Evolutionary conservation across 1,139 yeast genomes (phyloP).

Genomic region (Yamadazyma jaroonii): DNA sequence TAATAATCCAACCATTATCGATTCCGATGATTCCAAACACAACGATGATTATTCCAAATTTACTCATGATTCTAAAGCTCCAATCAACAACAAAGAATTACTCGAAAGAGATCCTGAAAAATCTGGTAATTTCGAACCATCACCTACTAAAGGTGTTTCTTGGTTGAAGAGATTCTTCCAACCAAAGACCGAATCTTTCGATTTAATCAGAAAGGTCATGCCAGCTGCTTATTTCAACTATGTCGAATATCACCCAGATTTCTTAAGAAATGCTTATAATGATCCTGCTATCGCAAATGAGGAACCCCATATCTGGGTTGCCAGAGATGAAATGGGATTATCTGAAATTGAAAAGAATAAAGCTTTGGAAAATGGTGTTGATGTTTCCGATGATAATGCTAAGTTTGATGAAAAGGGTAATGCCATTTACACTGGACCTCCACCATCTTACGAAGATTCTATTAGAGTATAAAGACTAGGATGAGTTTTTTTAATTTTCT

Average conservation of each 20-base stretch:
- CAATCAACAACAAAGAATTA: conserved; percentile 8
- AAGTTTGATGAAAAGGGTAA: conserved; percentile 54
- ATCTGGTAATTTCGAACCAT: conserved; percentile 8
- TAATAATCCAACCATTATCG: conserved; percentile 7
- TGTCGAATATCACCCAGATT: conserved; percentile 42
- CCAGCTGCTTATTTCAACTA: conserved; percentile 42
- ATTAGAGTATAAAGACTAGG: conserved; percentile 26
- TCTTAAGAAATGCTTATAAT: conserved; percentile 54
- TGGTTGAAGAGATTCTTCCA: conserved; percentile 39
- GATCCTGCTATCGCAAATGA: conserved; percentile 62
- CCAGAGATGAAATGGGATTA: conserved; percentile 67
- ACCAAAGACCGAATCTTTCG: conserved; percentile 41
- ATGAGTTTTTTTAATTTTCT: neutral
- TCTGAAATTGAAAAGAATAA: conserved; percentile 58
- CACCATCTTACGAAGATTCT: conserved; percentile 55
- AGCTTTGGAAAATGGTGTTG: conserved; percentile 54
- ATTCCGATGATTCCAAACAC: conserved; percentile 20
- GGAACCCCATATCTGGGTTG: conserved; percentile 69
- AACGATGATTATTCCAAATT: conserved; percentile 11
- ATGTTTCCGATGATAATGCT: conserved; percentile 59
- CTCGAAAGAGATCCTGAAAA: conserved; percentile 6
- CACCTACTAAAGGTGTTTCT: conserved; percentile 21
- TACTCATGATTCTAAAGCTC: conserved; percentile 12
- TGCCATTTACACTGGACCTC: conserved; percentile 55
- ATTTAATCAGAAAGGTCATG: conserved; percentile 34